Percentiles rank a stretch among this genome's conserved stretches.
phyloP scores from a whole-genome alignment of 352 stramenopile species.

The Phytophthora lateralis region DNA sequence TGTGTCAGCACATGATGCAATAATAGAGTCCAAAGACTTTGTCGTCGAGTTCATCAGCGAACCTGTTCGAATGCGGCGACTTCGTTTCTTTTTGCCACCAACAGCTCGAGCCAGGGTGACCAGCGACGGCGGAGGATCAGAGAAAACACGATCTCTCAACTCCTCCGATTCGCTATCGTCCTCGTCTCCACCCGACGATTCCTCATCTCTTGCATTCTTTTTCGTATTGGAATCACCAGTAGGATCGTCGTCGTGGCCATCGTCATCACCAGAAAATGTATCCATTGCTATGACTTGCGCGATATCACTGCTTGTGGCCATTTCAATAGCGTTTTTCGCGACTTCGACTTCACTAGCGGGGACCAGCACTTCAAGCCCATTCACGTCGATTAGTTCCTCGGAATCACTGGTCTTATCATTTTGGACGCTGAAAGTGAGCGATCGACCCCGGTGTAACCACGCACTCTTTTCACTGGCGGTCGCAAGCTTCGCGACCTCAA shows the following conservation, averaged over 20 bases:
- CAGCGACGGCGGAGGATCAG: conserved; percentile 48
- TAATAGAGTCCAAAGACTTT: conserved; percentile 75
- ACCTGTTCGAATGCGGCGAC: conserved; percentile 50
- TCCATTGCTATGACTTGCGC: conserved; percentile 67
- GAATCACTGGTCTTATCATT: conserved; percentile 29
- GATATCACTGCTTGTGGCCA: conserved; percentile 78
- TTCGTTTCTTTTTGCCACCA: conserved; percentile 46
- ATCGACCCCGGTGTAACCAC: conserved; percentile 60
- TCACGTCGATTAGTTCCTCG: conserved; percentile 23
- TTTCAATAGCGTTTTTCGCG: conserved; percentile 70
- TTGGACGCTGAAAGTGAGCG: conserved; percentile 46
- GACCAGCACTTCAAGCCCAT: conserved; percentile 20
- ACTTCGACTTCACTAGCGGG: conserved; percentile 16
- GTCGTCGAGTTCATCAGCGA: conserved; percentile 66
- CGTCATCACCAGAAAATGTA: conserved; percentile 49
- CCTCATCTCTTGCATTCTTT: conserved; percentile 22
- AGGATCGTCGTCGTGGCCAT: conserved; percentile 33
- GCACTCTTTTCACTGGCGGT: conserved; percentile 45
- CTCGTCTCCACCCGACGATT: conserved; percentile 29
- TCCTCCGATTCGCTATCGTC: conserved; percentile 48
- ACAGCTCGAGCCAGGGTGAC: conserved; percentile 32
- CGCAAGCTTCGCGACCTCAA: conserved; percentile 72
- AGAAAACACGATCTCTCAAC: conserved; percentile 59
- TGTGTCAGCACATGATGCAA: conserved; percentile 59
- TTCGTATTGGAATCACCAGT: conserved; percentile 34